Percentiles rank a stretch among this genome's conserved stretches.
Conservation (phyloP, 371 early-diverging fungal species). For the Rozella allomycis region DNA sequence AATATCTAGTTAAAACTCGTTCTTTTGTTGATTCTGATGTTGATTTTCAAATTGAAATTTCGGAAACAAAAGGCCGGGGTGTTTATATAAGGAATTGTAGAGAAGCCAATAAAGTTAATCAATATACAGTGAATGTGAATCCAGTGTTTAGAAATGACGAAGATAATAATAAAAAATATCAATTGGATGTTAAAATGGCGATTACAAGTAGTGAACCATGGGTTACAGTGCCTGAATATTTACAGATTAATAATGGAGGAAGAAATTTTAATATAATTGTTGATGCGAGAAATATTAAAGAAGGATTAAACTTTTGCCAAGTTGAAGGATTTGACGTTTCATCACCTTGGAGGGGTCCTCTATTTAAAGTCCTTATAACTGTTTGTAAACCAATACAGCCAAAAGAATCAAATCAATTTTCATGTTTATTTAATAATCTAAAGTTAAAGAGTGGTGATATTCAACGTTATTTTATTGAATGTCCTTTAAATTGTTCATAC, state of each 20-base stretch:
- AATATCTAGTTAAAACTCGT: slow-evolving; percentile 31
- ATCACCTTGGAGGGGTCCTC: slow-evolving; percentile 34
- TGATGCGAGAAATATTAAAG: background rate
- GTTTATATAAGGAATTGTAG: slow-evolving; percentile 60
- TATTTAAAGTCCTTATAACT: slow-evolving; percentile 69
- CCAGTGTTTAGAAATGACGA: slow-evolving; percentile 51
- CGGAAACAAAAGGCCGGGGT: slow-evolving; percentile 28
- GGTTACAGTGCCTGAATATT: slow-evolving; percentile 53
- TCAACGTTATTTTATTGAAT: slow-evolving; percentile 50
- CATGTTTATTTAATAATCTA: slow-evolving; percentile 27
- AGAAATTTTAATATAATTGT: slow-evolving; percentile 1
- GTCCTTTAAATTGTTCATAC: slow-evolving; percentile 56
- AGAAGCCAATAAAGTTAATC: slow-evolving; percentile 41
- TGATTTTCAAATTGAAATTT: slow-evolving; percentile 5
- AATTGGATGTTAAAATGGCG: slow-evolving; percentile 55
- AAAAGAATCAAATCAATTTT: slow-evolving; percentile 13
- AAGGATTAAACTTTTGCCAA: background rate
- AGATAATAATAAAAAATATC: slow-evolving; percentile 31
- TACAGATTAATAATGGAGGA: slow-evolving; percentile 44
- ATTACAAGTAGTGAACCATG: slow-evolving; percentile 45
- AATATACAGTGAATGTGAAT: slow-evolving; percentile 30
- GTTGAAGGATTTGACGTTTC: background rate
- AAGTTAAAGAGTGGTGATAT: slow-evolving; percentile 54
- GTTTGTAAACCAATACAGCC: slow-evolving; percentile 49
- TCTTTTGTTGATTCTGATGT: background rate